phyloP scores from a whole-genome alignment of 345 rosid species.

The Laguncularia racemosa region DNA sequence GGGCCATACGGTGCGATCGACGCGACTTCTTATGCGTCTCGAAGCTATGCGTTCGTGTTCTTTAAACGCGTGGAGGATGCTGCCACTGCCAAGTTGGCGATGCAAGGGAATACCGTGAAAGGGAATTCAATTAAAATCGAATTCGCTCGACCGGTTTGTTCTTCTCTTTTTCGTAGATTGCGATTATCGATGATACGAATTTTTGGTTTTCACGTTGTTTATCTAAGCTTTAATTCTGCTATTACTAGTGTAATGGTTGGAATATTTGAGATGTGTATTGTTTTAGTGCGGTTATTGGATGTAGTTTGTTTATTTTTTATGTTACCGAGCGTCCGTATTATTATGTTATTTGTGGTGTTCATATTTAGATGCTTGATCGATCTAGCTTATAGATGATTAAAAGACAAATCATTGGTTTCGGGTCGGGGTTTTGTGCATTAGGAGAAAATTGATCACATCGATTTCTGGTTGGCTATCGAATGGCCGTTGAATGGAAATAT shows the following conservation, averaged over 20 bases:
- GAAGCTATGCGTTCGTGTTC: constrained; percentile 75
- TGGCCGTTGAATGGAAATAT: no score
- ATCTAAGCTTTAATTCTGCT: no score
- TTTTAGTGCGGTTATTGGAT: neutral
- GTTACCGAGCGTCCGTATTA: no score
- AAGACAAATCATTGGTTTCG: neutral
- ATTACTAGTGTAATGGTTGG: no score
- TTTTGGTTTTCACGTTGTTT: neutral
- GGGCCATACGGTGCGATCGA: constrained; percentile 61
- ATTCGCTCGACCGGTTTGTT: constrained; percentile 99
- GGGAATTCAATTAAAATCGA: constrained; percentile 74
- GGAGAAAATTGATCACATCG: no score
- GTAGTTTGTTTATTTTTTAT: neutral
- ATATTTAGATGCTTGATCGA: neutral
- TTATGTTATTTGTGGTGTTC: no score
- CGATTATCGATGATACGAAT: neutral
- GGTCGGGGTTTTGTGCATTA: no score
- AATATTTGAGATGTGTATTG: neutral
- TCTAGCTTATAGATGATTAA: neutral
- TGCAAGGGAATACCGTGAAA: constrained; percentile 53
- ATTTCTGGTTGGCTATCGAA: no score
- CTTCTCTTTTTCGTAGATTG: constrained; percentile 41
- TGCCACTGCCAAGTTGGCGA: constrained; percentile 59
- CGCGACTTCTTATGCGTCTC: constrained; percentile 50
- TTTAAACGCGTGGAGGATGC: constrained; percentile 83